These are phyloP conservation scores for Xeromyces bisporus DNA, from an alignment of 495 filamentous ascomycete genomes.

Conservation along the genomic window DNA sequence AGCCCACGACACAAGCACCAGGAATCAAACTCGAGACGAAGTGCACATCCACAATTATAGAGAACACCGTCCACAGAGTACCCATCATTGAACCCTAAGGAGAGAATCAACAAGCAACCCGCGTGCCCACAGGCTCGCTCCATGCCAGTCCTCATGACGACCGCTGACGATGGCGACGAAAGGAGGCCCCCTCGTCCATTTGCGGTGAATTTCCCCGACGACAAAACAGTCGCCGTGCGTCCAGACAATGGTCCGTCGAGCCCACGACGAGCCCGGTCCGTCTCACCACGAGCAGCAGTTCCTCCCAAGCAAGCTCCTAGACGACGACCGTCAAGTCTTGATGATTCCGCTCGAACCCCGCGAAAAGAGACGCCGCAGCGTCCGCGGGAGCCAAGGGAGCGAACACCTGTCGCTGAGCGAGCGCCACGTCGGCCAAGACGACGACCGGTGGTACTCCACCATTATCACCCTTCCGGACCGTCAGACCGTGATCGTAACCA, in stretches of 20 bases:
- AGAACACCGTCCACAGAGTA: too few species aligned
- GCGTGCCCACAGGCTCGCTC: too few species aligned
- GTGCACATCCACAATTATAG: too few species aligned
- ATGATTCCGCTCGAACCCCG: not conserved
- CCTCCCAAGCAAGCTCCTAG: not conserved
- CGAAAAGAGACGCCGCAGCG: slow-evolving; percentile 1
- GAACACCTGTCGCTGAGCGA: slow-evolving; percentile 9
- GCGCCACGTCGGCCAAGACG: slow-evolving; percentile 5
- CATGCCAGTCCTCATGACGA: too few species aligned
- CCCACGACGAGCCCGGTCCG: slow-evolving; percentile 3
- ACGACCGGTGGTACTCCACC: slow-evolving; percentile 7
- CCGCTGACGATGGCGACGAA: not conserved
- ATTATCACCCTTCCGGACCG: too few species aligned
- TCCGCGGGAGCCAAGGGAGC: slow-evolving; percentile 8
- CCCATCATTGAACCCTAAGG: not conserved
- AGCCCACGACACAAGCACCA: too few species aligned
- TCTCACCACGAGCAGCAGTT: slow-evolving; percentile 2
- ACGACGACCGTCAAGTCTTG: not conserved
- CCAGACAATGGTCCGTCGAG: not conserved
- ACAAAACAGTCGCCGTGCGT: not conserved
- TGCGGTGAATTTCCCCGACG: slow-evolving; percentile 5
- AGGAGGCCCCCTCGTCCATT: slow-evolving; percentile 5
- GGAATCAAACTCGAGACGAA: too few species aligned
- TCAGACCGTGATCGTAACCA: too few species aligned
- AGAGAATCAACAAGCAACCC: not conserved